These are phyloP conservation scores for Globisporangium lucens DNA, from an alignment of 352 stramenopile genomes.

Conservation along the genomic window DNA sequence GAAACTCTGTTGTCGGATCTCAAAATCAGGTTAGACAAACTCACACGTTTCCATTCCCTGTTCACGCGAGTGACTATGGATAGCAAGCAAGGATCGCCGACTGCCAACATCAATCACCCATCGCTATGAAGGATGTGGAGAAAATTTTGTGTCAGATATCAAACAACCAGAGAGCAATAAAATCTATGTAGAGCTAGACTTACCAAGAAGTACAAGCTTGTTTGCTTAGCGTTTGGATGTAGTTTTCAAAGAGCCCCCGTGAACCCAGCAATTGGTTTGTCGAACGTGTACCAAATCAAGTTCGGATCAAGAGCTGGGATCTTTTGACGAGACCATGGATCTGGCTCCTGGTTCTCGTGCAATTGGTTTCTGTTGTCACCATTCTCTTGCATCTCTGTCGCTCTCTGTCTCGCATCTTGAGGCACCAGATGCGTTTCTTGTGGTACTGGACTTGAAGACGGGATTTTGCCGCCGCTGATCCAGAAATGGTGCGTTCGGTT, in stretches of 20 bases:
- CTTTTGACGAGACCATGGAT: slow-evolving; percentile 12
- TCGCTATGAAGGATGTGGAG: neutral
- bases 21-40: neutral
- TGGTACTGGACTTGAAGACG: neutral
- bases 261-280: slow-evolving; percentile 43
- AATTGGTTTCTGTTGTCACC: neutral
- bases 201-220: neutral
- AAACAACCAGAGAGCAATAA: neutral
- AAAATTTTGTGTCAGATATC: neutral
- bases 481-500: slow-evolving; percentile 9
- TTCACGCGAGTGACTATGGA: neutral
- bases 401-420: neutral
- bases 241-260: slow-evolving; percentile 18
- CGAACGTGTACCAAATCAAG: slow-evolving; percentile 45
- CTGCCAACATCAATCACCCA: neutral
- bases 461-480: slow-evolving; percentile 1
- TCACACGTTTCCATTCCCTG: too few relatives aligned
- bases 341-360: slow-evolving; percentile 6
- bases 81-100: neutral
- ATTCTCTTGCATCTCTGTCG: neutral
- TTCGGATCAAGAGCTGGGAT: slow-evolving; percentile 3
- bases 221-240: neutral
- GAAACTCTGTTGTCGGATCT: neutral
- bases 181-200: neutral
- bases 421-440: neutral